Percentiles rank a stretch among this genome's conserved stretches.
phyloP scores from a whole-genome alignment of 2,329 filamentous ascomycete genomes.

The Aspergillus texensis region DNA sequence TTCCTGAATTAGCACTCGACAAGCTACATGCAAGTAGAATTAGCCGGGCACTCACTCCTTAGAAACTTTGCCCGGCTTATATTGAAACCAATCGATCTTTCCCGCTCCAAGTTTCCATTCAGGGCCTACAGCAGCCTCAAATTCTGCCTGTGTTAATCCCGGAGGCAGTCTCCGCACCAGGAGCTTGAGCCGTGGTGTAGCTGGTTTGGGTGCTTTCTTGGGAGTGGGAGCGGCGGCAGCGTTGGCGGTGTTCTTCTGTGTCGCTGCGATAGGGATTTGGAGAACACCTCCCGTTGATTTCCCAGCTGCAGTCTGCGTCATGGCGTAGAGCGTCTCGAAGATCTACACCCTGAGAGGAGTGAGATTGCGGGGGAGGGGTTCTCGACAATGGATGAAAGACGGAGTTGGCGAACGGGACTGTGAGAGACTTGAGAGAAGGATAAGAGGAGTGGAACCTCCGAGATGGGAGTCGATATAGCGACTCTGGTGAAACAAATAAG shows the following conservation, averaged over 20 bases:
- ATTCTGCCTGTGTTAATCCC: slow-evolving; percentile 78
- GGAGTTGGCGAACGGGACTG: neutral
- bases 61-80: slow-evolving; percentile 73
- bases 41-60: slow-evolving; percentile 66
- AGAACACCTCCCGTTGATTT: slow-evolving; percentile 56
- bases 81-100: slow-evolving; percentile 83
- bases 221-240: slow-evolving; percentile 43
- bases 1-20: neutral
- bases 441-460: neutral
- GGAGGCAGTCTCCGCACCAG: slow-evolving; percentile 83
- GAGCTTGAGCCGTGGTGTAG: slow-evolving; percentile 74
- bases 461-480: neutral
- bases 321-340: slow-evolving; percentile 13
- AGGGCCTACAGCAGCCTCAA: slow-evolving; percentile 69
- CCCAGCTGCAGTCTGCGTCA: slow-evolving; percentile 31
- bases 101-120: slow-evolving; percentile 82
- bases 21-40: neutral
- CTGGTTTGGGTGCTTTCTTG: slow-evolving; percentile 49
- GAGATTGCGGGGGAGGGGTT: neutral
- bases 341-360: neutral
- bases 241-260: slow-evolving; percentile 48
- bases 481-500: too few relatives aligned
- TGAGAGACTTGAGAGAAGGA: neutral
- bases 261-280: slow-evolving; percentile 52
- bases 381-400: neutral